A percentile compares a stretch with the other conserved stretches of the same genome.
phyloP scores from a whole-genome alignment of 2,329 filamentous ascomycete genomes.

The Cercospora sp. region DNA sequence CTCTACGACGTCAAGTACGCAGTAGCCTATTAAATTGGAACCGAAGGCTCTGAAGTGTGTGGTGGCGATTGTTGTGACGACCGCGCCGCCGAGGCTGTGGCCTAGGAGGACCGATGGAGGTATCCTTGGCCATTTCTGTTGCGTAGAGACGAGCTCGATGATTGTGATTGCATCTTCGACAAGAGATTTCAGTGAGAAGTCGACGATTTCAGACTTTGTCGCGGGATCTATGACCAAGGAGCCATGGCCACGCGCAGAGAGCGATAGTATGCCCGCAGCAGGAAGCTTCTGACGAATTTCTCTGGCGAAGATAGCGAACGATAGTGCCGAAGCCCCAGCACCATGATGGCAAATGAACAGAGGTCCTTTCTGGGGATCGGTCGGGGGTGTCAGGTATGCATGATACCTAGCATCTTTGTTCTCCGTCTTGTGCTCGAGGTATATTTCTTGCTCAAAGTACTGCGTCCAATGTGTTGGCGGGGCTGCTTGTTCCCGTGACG shows the following conservation, averaged over 20 bases:
- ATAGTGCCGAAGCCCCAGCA: slow-evolving; percentile 87
- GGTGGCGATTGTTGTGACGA: slow-evolving; percentile 75
- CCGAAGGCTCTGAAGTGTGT: slow-evolving; percentile 58
- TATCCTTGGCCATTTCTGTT: slow-evolving; percentile 71
- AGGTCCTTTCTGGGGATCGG: slow-evolving; percentile 61
- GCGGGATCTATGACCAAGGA: slow-evolving; percentile 56
- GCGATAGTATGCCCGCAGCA: slow-evolving; percentile 75
- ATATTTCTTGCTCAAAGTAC: slow-evolving; percentile 88
- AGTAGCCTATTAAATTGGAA: slow-evolving; percentile 73
- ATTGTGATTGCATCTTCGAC: slow-evolving; percentile 70
- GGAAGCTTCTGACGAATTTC: slow-evolving; percentile 78
- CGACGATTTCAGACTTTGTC: slow-evolving; percentile 48
- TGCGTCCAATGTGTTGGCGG: slow-evolving; percentile 79
- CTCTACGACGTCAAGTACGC: slow-evolving; percentile 92
- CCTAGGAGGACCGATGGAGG: slow-evolving; percentile 82
- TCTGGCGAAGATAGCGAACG: slow-evolving; percentile 77
- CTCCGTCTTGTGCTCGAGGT: slow-evolving; percentile 56
- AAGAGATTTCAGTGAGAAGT: slow-evolving; percentile 73
- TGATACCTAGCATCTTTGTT: slow-evolving; percentile 65
- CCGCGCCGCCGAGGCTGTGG: slow-evolving; percentile 88
- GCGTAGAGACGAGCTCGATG: slow-evolving; percentile 62
- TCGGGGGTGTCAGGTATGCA: slow-evolving; percentile 81
- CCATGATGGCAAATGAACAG: slow-evolving; percentile 94
- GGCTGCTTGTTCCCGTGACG: slow-evolving; percentile 44
- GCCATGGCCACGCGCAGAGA: slow-evolving; percentile 87